A percentile compares a stretch with the other conserved stretches of the same genome.
Conservation (phyloP, 2,329 filamentous ascomycete species). For the Neoascochyta sp. region DNA sequence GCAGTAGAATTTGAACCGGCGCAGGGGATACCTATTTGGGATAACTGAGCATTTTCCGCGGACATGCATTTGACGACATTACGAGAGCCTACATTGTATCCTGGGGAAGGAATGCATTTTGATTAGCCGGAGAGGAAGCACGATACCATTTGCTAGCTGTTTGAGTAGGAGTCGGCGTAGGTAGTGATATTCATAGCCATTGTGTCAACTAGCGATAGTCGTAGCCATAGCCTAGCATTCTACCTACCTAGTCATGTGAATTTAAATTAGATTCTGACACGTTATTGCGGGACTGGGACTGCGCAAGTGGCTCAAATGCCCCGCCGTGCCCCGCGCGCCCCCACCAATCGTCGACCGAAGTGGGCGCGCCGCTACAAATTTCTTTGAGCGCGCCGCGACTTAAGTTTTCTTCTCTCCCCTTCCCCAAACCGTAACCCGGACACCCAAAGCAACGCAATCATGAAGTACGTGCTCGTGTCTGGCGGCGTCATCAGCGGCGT, state of each 20-base stretch:
- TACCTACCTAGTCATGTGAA: too few relatives aligned
- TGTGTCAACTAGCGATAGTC: too few relatives aligned
- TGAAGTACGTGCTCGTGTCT: conserved; percentile 80
- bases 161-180: too few relatives aligned
- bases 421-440: conserved; percentile 41
- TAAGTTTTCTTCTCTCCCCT: conserved; percentile 41
- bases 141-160: conserved; percentile 39
- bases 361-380: conserved; percentile 23
- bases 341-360: conserved; percentile 8
- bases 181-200: too few relatives aligned
- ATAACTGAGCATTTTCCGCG: conserved; percentile 33
- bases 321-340: too few relatives aligned
- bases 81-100: conserved; percentile 20
- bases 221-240: too few relatives aligned
- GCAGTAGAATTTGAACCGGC: too few relatives aligned
- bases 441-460: conserved; percentile 50
- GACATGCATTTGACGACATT: conserved; percentile 36
- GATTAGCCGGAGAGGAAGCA: conserved; percentile 27
- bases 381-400: conserved; percentile 28
- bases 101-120: conserved; percentile 32
- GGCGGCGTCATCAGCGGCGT: conserved; percentile 55
- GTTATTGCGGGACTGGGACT: too few relatives aligned
- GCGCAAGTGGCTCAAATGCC: too few relatives aligned
- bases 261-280: too few relatives aligned
- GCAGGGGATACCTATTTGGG: conserved; percentile 16